Evolutionary conservation across 2,329 filamentous ascomycete genomes (phyloP), one percentile per base, ranked within the genome.

Genomic region (Pyrenochaeta sp.): DNA sequence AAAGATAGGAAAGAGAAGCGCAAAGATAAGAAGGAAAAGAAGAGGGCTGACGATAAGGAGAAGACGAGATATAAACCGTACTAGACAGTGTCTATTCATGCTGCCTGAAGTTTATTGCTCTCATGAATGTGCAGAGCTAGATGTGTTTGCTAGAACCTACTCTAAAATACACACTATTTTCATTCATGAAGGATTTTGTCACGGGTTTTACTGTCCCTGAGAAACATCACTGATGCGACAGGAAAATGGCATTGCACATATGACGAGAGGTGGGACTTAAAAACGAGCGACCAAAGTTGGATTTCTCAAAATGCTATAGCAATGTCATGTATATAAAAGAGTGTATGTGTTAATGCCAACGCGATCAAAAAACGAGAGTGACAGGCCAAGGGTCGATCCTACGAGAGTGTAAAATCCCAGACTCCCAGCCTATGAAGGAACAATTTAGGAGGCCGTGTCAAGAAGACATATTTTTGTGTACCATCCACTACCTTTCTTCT

Each of bases 1-100:
- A 64, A 64, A 21, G 62, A 71, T 43, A 68, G 66, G 46, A 73
- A 69, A 41, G 67, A 70, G 49, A 68, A 64, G 46, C 50, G 61
- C n/a, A 72, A 63, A 41, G 71, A 76, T 43, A 71, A 71, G 51
- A 72, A 72, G 44, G 64, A 70, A 31, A 71, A 70, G 49, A 51
- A 56, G 31, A 67, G 67, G 29, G 66, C 60, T 15, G 64, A 63
- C 1, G 68, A 69, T 10, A 65, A 68, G 32, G 69, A 75, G 21
- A 74, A 75, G 56, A 71, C 67, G 27, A 68, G 76, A 39, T 78
- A 67, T 50, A 75, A 76, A 51, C 77, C 76, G 1, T 78, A 78
- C 47, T 78, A 11, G 36, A 5, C 7, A 17, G 9, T 33, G 7
- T 36, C n/a, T 9, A n/a, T 36, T 9, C 14, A 36, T 17, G 17